Conservation (phyloP, 2,329 filamentous ascomycete species). For the Colletotrichum camelliae region DNA sequence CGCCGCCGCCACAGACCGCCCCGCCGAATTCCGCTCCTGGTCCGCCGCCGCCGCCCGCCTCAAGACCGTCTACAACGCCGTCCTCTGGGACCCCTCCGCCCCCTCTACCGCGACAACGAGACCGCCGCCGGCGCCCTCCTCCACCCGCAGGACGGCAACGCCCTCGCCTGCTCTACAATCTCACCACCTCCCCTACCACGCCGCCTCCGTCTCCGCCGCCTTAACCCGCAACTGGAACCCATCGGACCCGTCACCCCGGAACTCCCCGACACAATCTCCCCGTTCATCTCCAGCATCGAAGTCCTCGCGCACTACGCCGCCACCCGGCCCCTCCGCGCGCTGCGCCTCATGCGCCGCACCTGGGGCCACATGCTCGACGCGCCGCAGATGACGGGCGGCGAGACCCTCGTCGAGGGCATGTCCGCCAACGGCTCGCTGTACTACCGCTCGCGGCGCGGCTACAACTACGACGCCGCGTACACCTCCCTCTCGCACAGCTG, state of each 20-base stretch:
- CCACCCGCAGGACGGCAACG: conserved; percentile 55
- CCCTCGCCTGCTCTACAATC: conserved; percentile 45
- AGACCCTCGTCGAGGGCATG: conserved; percentile 40
- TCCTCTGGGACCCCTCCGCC: conserved; percentile 48
- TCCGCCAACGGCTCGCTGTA: conserved; percentile 39
- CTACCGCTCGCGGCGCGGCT: conserved; percentile 35
- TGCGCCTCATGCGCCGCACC: conserved; percentile 32
- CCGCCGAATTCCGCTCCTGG: conserved; percentile 10
- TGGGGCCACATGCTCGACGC: conserved; percentile 35
- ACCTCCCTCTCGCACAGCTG: conserved; percentile 40
- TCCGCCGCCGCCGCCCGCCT: conserved; percentile 2
- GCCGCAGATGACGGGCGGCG: conserved; percentile 38
- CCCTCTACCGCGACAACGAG: conserved; percentile 55
- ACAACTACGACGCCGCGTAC: conserved; percentile 35
- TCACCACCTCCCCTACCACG: conserved; percentile 21
- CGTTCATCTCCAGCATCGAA: conserved; percentile 39
- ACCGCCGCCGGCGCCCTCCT: conserved; percentile 40
- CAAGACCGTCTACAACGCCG: conserved; percentile 43
- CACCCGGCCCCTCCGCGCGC: conserved; percentile 24
- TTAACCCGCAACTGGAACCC: conserved; percentile 30
- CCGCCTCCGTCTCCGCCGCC: conserved; percentile 21
- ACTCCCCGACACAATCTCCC: conserved; percentile 39
- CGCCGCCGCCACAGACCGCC: conserved; percentile 11
- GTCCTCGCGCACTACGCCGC: conserved; percentile 35
- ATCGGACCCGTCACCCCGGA: conserved; percentile 36